These are phyloP conservation scores for Penicillium roqueforti DNA, from an alignment of 495 filamentous ascomycete genomes.

Conservation along the genomic window DNA sequence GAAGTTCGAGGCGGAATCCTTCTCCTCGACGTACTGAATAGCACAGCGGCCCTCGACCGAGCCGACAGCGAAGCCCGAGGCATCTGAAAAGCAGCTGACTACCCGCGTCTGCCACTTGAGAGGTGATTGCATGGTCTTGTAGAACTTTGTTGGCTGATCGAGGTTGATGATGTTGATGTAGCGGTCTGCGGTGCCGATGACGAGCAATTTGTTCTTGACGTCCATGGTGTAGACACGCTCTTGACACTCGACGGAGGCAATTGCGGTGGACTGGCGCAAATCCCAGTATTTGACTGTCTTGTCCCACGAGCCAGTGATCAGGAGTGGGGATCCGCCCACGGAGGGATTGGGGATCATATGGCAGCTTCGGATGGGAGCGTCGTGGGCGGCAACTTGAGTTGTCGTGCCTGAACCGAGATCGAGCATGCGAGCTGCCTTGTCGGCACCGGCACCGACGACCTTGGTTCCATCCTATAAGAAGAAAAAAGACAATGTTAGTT, in stretches of 20 bases:
- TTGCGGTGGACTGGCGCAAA: slow-evolving; percentile 60
- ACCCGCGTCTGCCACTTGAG: slow-evolving; percentile 86
- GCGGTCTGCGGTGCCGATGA: slow-evolving; percentile 79
- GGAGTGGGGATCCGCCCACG: slow-evolving; percentile 54
- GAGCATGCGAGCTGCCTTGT: slow-evolving; percentile 76
- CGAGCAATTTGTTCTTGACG: slow-evolving; percentile 70
- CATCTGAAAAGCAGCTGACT: slow-evolving; percentile 79
- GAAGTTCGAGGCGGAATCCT: slow-evolving; percentile 77
- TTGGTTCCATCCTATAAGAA: slow-evolving; percentile 59
- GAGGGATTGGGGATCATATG: slow-evolving; percentile 61
- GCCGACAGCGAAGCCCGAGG: slow-evolving; percentile 78
- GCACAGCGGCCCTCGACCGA: slow-evolving; percentile 87
- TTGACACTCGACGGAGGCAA: slow-evolving; percentile 61
- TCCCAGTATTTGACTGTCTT: slow-evolving; percentile 97
- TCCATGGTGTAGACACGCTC: slow-evolving; percentile 89
- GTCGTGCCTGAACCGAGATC: slow-evolving; percentile 60
- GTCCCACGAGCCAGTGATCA: slow-evolving; percentile 93
- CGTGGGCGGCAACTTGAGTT: slow-evolving; percentile 70
- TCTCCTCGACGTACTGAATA: slow-evolving; percentile 85
- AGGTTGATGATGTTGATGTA: slow-evolving; percentile 86
- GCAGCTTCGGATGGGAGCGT: slow-evolving; percentile 71
- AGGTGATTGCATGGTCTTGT: slow-evolving; percentile 78
- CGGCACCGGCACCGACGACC: slow-evolving; percentile 76
- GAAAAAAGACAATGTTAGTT: slow-evolving; percentile 6
- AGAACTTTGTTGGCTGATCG: slow-evolving; percentile 69